Conservation (phyloP, 2,329 filamentous ascomycete species). For the Alternaria solani region DNA sequence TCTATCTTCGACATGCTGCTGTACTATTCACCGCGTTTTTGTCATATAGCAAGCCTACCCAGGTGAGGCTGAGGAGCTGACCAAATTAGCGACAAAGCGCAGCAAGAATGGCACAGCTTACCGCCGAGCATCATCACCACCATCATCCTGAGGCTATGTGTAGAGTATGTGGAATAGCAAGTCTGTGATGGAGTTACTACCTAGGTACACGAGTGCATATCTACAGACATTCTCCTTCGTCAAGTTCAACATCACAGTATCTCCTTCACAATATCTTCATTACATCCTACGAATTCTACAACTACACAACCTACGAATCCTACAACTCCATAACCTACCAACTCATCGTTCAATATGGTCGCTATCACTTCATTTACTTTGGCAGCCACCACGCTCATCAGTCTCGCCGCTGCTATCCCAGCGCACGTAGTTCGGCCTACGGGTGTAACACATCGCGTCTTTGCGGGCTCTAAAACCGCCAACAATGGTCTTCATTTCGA, state of each 20-base stretch:
- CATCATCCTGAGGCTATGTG: conserved; percentile 20
- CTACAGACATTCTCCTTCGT: conserved; percentile 6
- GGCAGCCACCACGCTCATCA: conserved; percentile 29
- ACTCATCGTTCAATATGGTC: conserved; percentile 34
- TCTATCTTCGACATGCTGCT: background rate
- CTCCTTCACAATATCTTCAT: conserved; percentile 21
- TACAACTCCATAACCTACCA: background rate
- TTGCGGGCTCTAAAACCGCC: conserved; percentile 33
- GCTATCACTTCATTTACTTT: conserved; percentile 32
- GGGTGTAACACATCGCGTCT: conserved; percentile 40
- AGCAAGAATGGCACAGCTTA: conserved; percentile 13
- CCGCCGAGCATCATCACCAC: conserved; percentile 4
- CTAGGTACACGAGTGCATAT: conserved; percentile 28
- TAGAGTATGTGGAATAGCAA: conserved; percentile 8
- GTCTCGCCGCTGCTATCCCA: conserved; percentile 24
- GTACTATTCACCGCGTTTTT: background rate
- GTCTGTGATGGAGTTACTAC: background rate
- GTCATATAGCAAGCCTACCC: background rate
- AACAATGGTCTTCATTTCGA: conserved; percentile 44
- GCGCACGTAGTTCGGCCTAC: conserved; percentile 20
- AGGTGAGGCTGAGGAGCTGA: conserved; percentile 14
- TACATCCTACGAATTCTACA: background rate
- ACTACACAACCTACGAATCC: background rate
- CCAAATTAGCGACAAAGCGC: conserved; percentile 6
- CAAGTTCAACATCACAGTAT: conserved; percentile 19